phyloP scores from a whole-genome alignment of 257 asterid genomes.

The Pogostemon cablin region DNA sequence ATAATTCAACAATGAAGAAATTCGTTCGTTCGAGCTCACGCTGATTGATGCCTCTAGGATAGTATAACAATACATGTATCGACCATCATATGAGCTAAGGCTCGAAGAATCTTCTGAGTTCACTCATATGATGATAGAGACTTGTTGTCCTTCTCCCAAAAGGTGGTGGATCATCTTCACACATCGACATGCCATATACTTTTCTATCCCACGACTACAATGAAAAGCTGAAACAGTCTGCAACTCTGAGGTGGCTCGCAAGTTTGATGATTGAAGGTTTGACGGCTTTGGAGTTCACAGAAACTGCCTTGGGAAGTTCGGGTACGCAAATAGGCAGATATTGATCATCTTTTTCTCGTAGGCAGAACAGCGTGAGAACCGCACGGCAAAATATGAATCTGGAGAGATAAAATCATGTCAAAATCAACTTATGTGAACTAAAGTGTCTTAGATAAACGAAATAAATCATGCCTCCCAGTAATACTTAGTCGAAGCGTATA shows the following conservation, averaged over 20 bases:
- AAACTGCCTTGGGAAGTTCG: conserved; percentile 68
- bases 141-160: background rate
- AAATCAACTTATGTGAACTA: conserved; percentile 7
- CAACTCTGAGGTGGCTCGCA: conserved; percentile 63
- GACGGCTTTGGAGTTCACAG: conserved; percentile 65
- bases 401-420: conserved; percentile 35
- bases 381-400: conserved; percentile 96
- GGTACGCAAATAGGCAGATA: conserved; percentile 81
- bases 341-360: conserved; percentile 50
- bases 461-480: background rate
- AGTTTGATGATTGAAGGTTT: conserved; percentile 61
- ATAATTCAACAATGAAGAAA: conserved; percentile 5
- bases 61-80: background rate
- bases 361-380: conserved; percentile 63
- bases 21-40: conserved; percentile 8
- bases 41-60: background rate
- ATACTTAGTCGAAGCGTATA: too few relatives aligned
- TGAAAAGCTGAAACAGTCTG: conserved; percentile 56
- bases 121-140: conserved; percentile 24
- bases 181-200: conserved; percentile 31
- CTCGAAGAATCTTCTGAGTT: conserved; percentile 3
- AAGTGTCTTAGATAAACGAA: background rate
- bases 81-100: background rate
- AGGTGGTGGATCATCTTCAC: conserved; percentile 19
- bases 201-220: conserved; percentile 5